Percentiles rank a stretch among this genome's conserved stretches.
Conservation (phyloP, 2,329 filamentous ascomycete genomes). For the Pseudocercospora vitis region DNA sequence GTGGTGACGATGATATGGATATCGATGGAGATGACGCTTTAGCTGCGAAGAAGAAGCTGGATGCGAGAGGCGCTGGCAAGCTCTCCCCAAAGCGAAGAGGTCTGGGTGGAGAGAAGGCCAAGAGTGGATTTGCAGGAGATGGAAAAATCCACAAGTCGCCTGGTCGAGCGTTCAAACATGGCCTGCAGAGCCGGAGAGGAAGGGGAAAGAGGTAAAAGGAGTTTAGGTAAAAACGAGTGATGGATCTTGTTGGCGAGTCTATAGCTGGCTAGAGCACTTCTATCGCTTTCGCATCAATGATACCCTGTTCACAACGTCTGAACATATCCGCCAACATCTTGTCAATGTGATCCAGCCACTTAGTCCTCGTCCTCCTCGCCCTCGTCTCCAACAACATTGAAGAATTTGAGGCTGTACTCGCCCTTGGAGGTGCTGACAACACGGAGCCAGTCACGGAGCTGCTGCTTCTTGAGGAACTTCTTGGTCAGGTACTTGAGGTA, state of each 20-base stretch:
- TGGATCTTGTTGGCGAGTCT: neutral
- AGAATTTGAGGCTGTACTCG: constrained; percentile 99
- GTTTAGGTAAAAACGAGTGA: neutral
- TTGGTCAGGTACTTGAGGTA: constrained; percentile 99
- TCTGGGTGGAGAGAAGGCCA: constrained; percentile 30
- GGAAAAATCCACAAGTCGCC: constrained; percentile 27
- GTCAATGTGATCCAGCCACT: neutral
- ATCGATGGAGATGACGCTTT: constrained; percentile 45
- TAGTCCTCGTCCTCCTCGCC: constrained; percentile 99
- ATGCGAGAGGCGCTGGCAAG: constrained; percentile 26
- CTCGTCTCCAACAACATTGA: constrained; percentile 99
- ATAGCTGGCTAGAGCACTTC: constrained; percentile 2
- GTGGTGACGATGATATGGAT: constrained; percentile 47
- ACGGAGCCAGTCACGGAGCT: constrained; percentile 99
- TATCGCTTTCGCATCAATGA: constrained; percentile 1
- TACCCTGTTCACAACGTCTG: neutral
- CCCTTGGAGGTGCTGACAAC: constrained; percentile 97
- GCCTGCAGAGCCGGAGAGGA: constrained; percentile 23
- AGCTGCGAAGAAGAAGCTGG: constrained; percentile 39
- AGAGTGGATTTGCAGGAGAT: constrained; percentile 18
- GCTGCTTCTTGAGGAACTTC: constrained; percentile 99
- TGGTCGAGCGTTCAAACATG: constrained; percentile 27
- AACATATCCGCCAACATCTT: neutral
- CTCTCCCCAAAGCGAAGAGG: constrained; percentile 29
- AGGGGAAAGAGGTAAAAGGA: constrained; percentile 15